Evolutionary conservation across 345 rosid genomes (phyloP).

Genomic region (Acer saccharum): DNA sequence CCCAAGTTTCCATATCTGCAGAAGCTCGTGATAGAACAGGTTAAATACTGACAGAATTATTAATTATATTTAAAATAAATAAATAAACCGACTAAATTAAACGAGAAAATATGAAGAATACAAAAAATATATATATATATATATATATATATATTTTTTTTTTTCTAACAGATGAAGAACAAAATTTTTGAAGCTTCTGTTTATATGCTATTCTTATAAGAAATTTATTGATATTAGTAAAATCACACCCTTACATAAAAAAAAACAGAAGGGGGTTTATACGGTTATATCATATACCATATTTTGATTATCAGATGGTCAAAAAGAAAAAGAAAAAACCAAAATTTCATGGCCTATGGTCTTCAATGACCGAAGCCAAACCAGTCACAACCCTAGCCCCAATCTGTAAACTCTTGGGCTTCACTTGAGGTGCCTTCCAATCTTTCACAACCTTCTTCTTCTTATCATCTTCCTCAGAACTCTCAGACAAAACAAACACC

Average conservation of each 20-base stretch:
- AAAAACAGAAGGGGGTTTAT: slow-evolving; percentile 44
- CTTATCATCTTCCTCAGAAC: slow-evolving; percentile 36
- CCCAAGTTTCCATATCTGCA: not conserved
- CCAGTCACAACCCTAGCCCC: slow-evolving; percentile 56
- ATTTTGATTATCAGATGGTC: slow-evolving; percentile 14
- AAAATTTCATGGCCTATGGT: slow-evolving; percentile 24
- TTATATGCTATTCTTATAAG: not conserved
- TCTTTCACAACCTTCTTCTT: slow-evolving; percentile 19
- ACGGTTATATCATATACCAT: slow-evolving; percentile 22
- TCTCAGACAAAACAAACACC: slow-evolving; percentile 29
- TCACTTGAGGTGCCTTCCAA: slow-evolving; percentile 50
- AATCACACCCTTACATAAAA: slow-evolving; percentile 53
- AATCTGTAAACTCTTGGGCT: slow-evolving; percentile 42
- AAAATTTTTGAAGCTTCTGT: too few species aligned
- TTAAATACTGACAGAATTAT: not conserved
- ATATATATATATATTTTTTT: too few species aligned
- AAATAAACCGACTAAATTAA: too few species aligned
- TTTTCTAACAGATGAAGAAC: not conserved
- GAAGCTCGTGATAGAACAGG: not conserved
- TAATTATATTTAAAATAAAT: too few species aligned
- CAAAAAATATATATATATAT: too few species aligned
- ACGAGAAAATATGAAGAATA: not conserved
- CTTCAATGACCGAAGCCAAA: slow-evolving; percentile 56
- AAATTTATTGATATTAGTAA: slow-evolving; percentile 36
- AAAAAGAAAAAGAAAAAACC: not conserved